A percentile compares a stretch with the other conserved stretches of the same genome.
These are phyloP conservation scores for Diutina rugosa DNA, from an alignment of 1,139 yeast species.

Conservation along the genomic window DNA sequence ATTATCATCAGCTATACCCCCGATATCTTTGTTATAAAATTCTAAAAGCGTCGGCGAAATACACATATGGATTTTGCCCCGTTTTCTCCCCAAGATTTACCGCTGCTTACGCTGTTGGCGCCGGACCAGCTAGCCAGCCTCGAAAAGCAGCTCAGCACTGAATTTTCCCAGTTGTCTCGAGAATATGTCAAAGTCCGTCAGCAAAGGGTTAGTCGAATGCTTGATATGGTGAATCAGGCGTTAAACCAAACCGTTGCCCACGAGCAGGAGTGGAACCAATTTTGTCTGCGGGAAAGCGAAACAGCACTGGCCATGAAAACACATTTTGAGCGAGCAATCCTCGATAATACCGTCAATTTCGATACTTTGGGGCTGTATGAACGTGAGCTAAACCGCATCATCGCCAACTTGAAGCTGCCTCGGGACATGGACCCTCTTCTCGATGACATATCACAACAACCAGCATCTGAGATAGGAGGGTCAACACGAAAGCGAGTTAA, in stretches of 20 bases:
- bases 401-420: background rate
- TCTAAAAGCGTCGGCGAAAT: slow-evolving; percentile 2
- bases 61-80: slow-evolving; percentile 1
- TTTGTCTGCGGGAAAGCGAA: slow-evolving; percentile 21
- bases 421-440: background rate
- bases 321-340: slow-evolving; percentile 20
- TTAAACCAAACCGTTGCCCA: slow-evolving; percentile 16
- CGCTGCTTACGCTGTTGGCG: slow-evolving; percentile 9
- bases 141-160: slow-evolving; percentile 18
- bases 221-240: slow-evolving; percentile 15
- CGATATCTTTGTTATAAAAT: background rate
- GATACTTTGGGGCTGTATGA: slow-evolving; percentile 8
- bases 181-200: slow-evolving; percentile 20
- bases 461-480: background rate
- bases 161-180: slow-evolving; percentile 17
- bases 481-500: slow-evolving; percentile 6
- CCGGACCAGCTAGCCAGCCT: slow-evolving; percentile 17
- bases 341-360: slow-evolving; percentile 13
- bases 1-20: background rate
- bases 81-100: slow-evolving; percentile 6
- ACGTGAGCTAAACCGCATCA: slow-evolving; percentile 13
- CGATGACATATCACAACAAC: background rate
- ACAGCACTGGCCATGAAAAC: slow-evolving; percentile 19
- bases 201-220: slow-evolving; percentile 17
- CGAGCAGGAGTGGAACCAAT: slow-evolving; percentile 23